A percentile compares a stretch with the other conserved stretches of the same genome.
phyloP scores from a whole-genome alignment of 257 asterid genomes.

The Cruciata laevipes region DNA sequence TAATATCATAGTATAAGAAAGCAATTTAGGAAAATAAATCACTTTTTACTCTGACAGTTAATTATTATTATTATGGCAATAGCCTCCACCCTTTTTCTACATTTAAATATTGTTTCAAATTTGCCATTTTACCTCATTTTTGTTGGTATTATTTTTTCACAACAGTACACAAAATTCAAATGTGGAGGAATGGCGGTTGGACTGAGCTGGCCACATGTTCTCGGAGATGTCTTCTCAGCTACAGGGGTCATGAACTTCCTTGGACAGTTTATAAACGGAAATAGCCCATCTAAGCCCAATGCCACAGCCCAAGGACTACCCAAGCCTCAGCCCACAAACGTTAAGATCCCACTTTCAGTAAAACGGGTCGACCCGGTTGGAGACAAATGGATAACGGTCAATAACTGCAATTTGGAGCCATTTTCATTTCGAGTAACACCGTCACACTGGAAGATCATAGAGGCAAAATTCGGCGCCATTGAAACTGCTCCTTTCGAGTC shows the following conservation, averaged over 20 bases:
- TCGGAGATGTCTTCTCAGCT: constrained; percentile 67
- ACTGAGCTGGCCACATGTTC: constrained; percentile 84
- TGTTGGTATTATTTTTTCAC: background rate
- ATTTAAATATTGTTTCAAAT: background rate
- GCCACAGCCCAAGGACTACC: constrained; percentile 25
- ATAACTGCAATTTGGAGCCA: constrained; percentile 40
- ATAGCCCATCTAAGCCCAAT: constrained; percentile 22
- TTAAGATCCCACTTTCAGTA: constrained; percentile 44
- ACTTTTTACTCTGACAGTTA: no score
- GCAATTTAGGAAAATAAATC: no score
- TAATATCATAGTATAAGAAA: no score
- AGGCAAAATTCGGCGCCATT: constrained; percentile 23
- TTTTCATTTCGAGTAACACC: constrained; percentile 45
- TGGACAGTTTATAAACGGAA: constrained; percentile 30
- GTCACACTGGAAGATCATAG: constrained; percentile 32
- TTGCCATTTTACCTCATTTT: background rate
- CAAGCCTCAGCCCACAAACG: constrained; percentile 10
- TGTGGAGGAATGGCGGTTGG: constrained; percentile 86
- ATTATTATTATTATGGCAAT: no score
- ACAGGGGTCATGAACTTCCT: constrained; percentile 48
- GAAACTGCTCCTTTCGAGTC: constrained; percentile 47
- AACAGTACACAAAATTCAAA: constrained; percentile 60
- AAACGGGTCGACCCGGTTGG: constrained; percentile 67
- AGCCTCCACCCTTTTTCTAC: no score
- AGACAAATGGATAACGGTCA: constrained; percentile 51